phyloP scores from a whole-genome alignment of 306 rosid genomes.

The Herpetospermum pedunculosum region DNA sequence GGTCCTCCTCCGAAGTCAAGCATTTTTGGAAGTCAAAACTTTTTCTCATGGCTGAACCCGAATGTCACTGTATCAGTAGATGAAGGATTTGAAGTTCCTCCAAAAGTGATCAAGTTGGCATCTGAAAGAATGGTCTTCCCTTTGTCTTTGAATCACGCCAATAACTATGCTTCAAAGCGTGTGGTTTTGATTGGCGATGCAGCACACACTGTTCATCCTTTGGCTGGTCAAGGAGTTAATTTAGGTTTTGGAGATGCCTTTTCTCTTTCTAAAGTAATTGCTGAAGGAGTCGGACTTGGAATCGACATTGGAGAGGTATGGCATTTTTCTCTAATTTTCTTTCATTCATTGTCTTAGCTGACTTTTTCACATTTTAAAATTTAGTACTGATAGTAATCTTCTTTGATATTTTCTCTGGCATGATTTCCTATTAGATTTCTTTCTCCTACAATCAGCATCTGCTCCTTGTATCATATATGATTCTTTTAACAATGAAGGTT shows the following conservation, averaged over 20 bases:
- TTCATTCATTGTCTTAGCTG: not conserved
- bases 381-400: not conserved
- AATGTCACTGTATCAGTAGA: conserved; percentile 30
- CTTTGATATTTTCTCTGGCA: not conserved
- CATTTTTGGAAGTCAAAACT: conserved; percentile 27
- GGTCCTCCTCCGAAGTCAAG: conserved; percentile 63
- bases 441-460: not conserved
- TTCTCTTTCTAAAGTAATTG: conserved; percentile 62
- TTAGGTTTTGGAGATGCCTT: conserved; percentile 81
- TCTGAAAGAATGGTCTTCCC: conserved; percentile 78
- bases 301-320: conserved; percentile 70
- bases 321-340: conserved; percentile 5
- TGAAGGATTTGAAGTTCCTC: conserved; percentile 68
- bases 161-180: conserved; percentile 50
- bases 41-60: conserved; percentile 64
- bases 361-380: not conserved
- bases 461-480: not conserved
- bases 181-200: conserved; percentile 86
- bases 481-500: not conserved
- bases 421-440: not conserved
- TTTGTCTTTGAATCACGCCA: conserved; percentile 69
- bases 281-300: conserved; percentile 76
- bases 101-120: conserved; percentile 53
- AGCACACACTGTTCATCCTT: conserved; percentile 88
- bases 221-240: conserved; percentile 98